A percentile compares a stretch with the other conserved stretches of the same genome.
These are phyloP conservation scores for Pseudogymnoascus sp. DNA, from an alignment of 2,329 filamentous ascomycete species.

Conservation along the genomic window DNA sequence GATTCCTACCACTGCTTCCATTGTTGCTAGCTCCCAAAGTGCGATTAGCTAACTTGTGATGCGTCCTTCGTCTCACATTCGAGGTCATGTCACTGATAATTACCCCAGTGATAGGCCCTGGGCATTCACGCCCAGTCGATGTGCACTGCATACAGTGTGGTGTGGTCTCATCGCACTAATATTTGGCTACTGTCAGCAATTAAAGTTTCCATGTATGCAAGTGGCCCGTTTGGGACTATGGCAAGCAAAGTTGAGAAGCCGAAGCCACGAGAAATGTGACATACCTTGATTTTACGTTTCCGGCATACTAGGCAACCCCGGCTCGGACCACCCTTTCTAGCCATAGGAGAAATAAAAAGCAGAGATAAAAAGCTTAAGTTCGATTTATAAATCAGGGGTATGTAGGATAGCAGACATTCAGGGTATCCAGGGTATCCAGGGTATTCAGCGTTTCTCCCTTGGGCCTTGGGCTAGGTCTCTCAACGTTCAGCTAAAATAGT, in stretches of 20 bases:
- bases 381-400: not conserved
- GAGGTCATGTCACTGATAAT: constrained; percentile 9
- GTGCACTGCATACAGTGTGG: constrained; percentile 2
- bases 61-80: not conserved
- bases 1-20: not conserved
- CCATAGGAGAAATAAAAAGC: not conserved
- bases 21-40: not conserved
- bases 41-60: not conserved
- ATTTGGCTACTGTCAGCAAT: not conserved
- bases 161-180: constrained; percentile 5
- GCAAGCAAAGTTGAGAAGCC: not conserved
- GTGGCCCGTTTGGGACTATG: not conserved
- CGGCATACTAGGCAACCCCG: constrained; percentile 6
- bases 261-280: not conserved
- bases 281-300: constrained; percentile 5
- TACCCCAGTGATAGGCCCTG: constrained; percentile 5
- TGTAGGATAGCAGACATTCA: not conserved
- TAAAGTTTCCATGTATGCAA: not conserved
- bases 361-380: not conserved
- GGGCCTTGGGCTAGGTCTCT: not conserved
- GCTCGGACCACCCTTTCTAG: not conserved
- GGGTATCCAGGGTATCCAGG: no score
- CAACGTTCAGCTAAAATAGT: not conserved
- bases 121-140: constrained; percentile 1
- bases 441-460: not conserved